Evolutionary conservation across 164 flowering plant species (phyloP), one percentile per base, ranked within the genome.

Genomic region (Berberis vulgaris): DNA sequence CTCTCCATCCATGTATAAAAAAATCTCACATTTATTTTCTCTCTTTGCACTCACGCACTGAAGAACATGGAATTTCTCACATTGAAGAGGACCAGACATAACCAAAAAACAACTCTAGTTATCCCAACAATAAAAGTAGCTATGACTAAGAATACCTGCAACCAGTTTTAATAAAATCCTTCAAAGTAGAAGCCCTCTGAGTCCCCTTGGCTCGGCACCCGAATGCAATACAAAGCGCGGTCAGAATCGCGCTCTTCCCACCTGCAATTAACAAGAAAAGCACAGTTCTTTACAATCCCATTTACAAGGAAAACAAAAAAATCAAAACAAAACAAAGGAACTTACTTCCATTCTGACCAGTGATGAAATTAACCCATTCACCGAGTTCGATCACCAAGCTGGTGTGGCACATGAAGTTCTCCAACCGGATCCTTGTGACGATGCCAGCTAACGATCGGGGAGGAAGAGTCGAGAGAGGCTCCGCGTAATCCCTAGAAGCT

Each of bases 261-360:
- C 98, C 98, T 93, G 57, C n/a, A 73, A 65, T 60, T 13, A 43
- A 10, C 26, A 26, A 26, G 26, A 26, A 26, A 26, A 26, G 26
- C 26, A 26, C 26, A 26, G 26, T 26, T 26, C 26, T 26, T 26
- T 26, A 26, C 26, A 26, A 26, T 26, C 26, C 26, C 26, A 26
- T 26, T 26, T 26, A 26, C 26, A 64, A 45, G 2, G 38, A 9
- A 46, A 42, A 50, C 39, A 45, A 39, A 49, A 45, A 60, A 49
- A 7, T 13, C 43, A 49, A 47, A 8, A 43, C 5, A 38, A 2
- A 4, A 10, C 12, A 61, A 10, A 45, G 9, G 38, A 41, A 71
- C 85, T 73, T 74, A 91, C 99, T 91, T 71, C 97, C 96, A 43
- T 94, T 91, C 63, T 89, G 96, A 4, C 97, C 99, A 38, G 99